Evolutionary conservation across 306 rosid genomes (phyloP).

Genomic region (Fragaria nilgerrensis): DNA sequence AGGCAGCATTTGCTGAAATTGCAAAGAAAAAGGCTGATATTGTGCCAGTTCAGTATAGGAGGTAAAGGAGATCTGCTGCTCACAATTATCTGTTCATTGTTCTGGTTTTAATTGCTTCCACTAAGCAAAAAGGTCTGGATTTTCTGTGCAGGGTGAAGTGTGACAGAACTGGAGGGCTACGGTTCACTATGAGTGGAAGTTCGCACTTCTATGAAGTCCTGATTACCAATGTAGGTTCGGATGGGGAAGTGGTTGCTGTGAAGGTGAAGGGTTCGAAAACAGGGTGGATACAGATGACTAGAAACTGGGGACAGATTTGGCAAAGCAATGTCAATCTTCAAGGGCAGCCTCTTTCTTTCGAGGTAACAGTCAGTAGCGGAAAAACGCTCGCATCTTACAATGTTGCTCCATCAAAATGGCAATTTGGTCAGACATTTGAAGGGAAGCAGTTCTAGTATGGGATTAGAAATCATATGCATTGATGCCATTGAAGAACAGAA

Average conservation of each 20-base stretch:
- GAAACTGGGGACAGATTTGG: constrained; percentile 94
- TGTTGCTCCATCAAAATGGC: constrained; percentile 80
- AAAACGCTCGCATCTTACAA: constrained; percentile 77
- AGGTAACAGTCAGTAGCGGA: constrained; percentile 68
- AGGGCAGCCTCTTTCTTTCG: constrained; percentile 86
- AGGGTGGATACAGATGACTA: constrained; percentile 94
- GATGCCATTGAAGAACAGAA: constrained; percentile 17
- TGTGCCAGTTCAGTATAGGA: constrained; percentile 88
- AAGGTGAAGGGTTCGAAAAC: constrained; percentile 95
- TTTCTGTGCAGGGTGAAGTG: constrained; percentile 75
- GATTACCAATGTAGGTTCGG: constrained; percentile 76
- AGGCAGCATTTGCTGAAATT: constrained; percentile 75
- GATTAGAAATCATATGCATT: constrained; percentile 6
- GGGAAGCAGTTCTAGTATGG: constrained; percentile 71
- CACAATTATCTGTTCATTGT: neutral
- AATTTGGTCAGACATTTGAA: constrained; percentile 78
- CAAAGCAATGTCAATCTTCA: constrained; percentile 77
- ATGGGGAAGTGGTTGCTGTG: constrained; percentile 85
- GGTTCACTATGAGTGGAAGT: constrained; percentile 72
- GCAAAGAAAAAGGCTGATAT: constrained; percentile 78
- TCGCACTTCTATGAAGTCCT: constrained; percentile 71
- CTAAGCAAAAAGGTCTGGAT: constrained; percentile 13
- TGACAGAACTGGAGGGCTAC: constrained; percentile 71
- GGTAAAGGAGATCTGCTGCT: constrained; percentile 39
- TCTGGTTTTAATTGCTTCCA: constrained; percentile 9